Base-by-base conservation (phyloP, 2,329 filamentous ascomycete species). In the Raffaelea deltoideospora region DNA sequence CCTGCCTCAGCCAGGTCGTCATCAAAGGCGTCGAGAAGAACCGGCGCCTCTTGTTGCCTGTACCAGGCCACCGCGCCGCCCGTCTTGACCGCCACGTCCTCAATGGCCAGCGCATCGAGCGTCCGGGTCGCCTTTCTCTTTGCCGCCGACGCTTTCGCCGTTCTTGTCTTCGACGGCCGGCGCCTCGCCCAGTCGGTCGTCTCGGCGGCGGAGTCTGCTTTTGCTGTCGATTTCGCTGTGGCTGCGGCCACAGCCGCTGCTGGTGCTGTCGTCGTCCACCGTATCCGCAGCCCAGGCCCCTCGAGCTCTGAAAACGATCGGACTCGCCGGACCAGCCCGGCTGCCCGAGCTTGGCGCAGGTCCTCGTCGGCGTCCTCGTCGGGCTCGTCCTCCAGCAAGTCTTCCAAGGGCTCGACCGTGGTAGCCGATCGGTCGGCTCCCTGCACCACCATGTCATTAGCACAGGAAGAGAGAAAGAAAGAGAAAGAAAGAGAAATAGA, bases 291-390 rank as follows among this genome's bases (percentile, higher is more conserved):
- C 10, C 6, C 10, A 14, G 13, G 24, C 36, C 49, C 73, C 58
- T 82, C 77, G 53, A 86, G 82, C 55, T 84, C 76, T 46, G 78
- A 80, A 56, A 81, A 81, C n/a, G 82, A 88, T 48, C 76, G 79
- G 34, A 79, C 74, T 52, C 83, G 69, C 40, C 76, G 67, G 31
- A 67, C 58, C 29, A 84, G 50, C 9, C 69, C 75, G 14, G 81
- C 72, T 49, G 76, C 67, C 11, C 80, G 79, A 11, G 79, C 44
- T 28, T 37, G 24, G 7, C 37, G 23, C 28, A 43, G 14, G 15
- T 41, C 38, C 3, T 37, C 39, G 27, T 46, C 42, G 8, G 41
- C 43, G 48, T 69, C 66, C 33, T 60, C 53, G 43, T 64, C 58
- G 34, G 72, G 63, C 5, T 60, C 53, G 26, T 76, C 72, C 48